These are phyloP conservation scores for Hippophae gyantsensis DNA, from an alignment of 306 rosid species.

Conservation along the genomic window DNA sequence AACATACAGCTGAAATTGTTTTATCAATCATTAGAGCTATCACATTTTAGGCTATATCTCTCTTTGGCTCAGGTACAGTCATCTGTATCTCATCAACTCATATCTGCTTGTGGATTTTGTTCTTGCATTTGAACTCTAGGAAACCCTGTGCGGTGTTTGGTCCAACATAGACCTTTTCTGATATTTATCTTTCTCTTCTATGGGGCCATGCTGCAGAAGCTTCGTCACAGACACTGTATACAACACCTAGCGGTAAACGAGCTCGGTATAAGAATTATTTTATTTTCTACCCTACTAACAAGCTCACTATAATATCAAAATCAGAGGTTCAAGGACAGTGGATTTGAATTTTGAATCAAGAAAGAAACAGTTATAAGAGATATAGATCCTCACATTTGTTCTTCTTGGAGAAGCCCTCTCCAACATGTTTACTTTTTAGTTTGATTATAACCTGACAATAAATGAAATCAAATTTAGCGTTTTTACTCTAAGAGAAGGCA, in stretches of 20 bases:
- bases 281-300: not conserved
- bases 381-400: conserved; percentile 49
- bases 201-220: conserved; percentile 71
- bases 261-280: not conserved
- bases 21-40: no score
- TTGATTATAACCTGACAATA: conserved; percentile 57
- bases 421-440: conserved; percentile 78
- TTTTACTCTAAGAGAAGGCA: not conserved
- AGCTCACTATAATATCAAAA: not conserved
- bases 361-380: not conserved
- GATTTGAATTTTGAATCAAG: not conserved
- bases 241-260: conserved; percentile 35
- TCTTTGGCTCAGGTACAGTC: no score
- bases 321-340: not conserved
- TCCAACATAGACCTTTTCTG: conserved; percentile 63
- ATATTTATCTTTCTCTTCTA: conserved; percentile 58
- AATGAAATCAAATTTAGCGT: not conserved
- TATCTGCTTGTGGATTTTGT: conserved; percentile 58
- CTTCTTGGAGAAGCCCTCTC: conserved; percentile 74
- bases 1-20: no score
- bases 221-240: conserved; percentile 79
- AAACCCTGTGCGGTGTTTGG: conserved; percentile 85
- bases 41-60: no score
- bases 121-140: conserved; percentile 76
- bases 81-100: conserved; percentile 74